Percentiles rank a stretch among this genome's conserved stretches.
phyloP scores from a whole-genome alignment of 441 rosid genomes.

The Pelargonium myrrhifolium region DNA sequence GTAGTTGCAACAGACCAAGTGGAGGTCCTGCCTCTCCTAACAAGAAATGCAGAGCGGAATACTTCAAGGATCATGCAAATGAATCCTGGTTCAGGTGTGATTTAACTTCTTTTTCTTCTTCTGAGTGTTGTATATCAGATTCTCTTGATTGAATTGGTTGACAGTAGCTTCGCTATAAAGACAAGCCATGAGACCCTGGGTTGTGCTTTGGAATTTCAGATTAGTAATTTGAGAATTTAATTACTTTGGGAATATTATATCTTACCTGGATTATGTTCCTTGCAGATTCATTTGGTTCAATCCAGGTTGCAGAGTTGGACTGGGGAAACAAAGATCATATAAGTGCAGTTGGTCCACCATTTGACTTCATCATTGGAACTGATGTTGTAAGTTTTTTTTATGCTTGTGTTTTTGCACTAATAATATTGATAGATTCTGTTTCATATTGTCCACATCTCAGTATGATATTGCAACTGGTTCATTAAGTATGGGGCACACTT shows the following conservation, averaged over 20 bases:
- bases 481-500: neutral
- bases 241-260: neutral
- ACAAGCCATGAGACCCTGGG: too few relatives aligned
- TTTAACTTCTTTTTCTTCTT: neutral
- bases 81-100: conserved; percentile 54
- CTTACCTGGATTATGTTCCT: conserved; percentile 18
- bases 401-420: neutral
- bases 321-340: conserved; percentile 86
- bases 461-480: neutral
- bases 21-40: conserved; percentile 72
- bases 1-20: conserved; percentile 78
- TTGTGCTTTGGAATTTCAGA: neutral
- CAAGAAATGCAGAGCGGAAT: conserved; percentile 76
- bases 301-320: conserved; percentile 69
- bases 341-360: conserved; percentile 62
- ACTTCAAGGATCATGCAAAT: conserved; percentile 65
- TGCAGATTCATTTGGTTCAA: conserved; percentile 80
- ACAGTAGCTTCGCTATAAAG: too few relatives aligned
- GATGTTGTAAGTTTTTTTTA: conserved; percentile 60
- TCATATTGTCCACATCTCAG: neutral
- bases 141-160: too few relatives aligned
- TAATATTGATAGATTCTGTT: neutral
- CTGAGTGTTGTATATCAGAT: too few relatives aligned
- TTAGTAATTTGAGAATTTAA: conserved; percentile 1
- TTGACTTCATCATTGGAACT: conserved; percentile 86